Evolutionary conservation across 192 early-diverging fungal genomes (phyloP), one percentile per base, ranked within the genome.

Genomic region (Rhizophagus prolifer): DNA sequence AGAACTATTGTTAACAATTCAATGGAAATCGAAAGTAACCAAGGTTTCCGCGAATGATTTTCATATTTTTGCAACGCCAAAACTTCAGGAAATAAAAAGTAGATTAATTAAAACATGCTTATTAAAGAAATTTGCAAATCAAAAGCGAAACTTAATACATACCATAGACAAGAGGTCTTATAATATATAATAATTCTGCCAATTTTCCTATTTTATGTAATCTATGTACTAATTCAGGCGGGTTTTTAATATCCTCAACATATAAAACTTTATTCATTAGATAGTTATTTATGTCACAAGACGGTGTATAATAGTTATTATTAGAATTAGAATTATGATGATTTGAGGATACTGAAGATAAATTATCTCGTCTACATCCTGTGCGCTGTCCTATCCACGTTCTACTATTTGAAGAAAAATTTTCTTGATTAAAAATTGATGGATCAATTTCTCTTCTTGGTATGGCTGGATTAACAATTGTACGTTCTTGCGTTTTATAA

Each of bases 101-200:
- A 13, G 3, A 2, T 36, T 31, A 36, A 25, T 21, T 16, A 23
- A 28, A 25, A 23, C 5, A 0, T 50, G 19, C 16, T 9, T 59
- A 6, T 58, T 30, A 76, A 23, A 41, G 0, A 38, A 38, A 63
- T 63, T 26, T 13, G 4, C 12, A 63, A 63, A 30, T 26, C 16
- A 63, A 63, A n/a, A 3, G 26, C 16, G 6, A 9, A 67, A 3
- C 3, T n/a, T 9, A 23, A n/a, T 23, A 76, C 12, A 65, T 83
- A 92, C 91, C 93, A 84, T 97, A 97, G 30, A 95, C 79, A 2
- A 98, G 74, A 19, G 97, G 97, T 58, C 96, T 85, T 28, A 96
- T 58, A 59, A 96, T 92, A 83, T 91, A 95, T 75, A 95, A 74
- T 31, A 89, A 86, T 84, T 98, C 97, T 7, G 91, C 94, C 0